These are phyloP conservation scores for Lentinula sp. DNA, from an alignment of 768 basidiomycete species.

Conservation along the genomic window DNA sequence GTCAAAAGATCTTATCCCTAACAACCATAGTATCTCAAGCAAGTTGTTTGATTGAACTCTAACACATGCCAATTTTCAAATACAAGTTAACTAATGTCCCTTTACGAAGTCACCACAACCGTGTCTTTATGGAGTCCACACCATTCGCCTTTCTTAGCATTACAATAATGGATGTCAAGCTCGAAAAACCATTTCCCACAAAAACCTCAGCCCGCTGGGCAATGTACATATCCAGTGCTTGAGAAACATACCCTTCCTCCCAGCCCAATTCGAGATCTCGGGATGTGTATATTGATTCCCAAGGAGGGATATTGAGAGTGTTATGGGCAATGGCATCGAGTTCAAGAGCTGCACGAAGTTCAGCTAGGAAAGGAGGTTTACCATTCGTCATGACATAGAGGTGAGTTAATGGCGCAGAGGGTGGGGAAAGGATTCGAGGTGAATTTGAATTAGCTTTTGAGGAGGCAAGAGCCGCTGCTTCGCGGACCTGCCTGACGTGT, in stretches of 20 bases:
- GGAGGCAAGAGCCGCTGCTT: constrained; percentile 15
- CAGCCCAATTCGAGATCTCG: constrained; percentile 45
- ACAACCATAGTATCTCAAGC: too few species aligned
- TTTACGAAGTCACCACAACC: constrained; percentile 22
- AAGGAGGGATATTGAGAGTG: constrained; percentile 21
- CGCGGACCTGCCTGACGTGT: constrained; percentile 27
- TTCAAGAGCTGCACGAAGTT: constrained; percentile 35
- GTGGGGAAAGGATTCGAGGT: neutral
- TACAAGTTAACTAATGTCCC: too few species aligned
- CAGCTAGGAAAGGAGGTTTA: constrained; percentile 38
- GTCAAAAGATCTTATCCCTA: too few species aligned
- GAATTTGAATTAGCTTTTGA: neutral
- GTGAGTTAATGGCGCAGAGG: constrained; percentile 5
- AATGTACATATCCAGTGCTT: constrained; percentile 65
- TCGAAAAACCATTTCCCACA: constrained; percentile 59
- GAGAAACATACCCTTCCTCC: constrained; percentile 52
- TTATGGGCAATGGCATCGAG: constrained; percentile 7
- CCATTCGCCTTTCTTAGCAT: constrained; percentile 27
- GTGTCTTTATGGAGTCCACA: constrained; percentile 19
- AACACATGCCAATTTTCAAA: too few species aligned
- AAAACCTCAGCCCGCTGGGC: constrained; percentile 58
- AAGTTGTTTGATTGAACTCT: too few species aligned
- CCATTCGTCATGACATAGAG: constrained; percentile 68
- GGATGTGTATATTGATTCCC: constrained; percentile 48
- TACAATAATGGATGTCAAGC: constrained; percentile 31